Evolutionary conservation across 2,329 filamentous ascomycete genomes (phyloP).

Genomic region (Trichoderma citrinoviride): DNA sequence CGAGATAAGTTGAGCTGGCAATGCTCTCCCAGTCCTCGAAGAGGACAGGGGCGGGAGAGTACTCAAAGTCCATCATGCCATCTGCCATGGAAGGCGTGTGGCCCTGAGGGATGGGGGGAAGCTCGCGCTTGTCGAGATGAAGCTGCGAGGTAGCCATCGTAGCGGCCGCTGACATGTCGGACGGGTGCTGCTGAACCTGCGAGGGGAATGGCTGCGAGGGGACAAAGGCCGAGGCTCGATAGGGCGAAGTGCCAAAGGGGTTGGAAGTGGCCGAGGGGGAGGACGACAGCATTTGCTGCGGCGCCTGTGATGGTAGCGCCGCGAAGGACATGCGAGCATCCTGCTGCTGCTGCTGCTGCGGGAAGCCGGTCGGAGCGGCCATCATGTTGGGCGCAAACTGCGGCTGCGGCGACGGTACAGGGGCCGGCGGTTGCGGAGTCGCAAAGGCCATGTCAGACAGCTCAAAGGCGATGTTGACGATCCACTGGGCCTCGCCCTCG

Average conservation of each 20-base stretch:
- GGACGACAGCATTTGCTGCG: constrained; percentile 16
- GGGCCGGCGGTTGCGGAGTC: constrained; percentile 23
- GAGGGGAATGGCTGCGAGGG: constrained; percentile 29
- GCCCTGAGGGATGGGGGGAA: constrained; percentile 33
- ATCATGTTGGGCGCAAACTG: constrained; percentile 21
- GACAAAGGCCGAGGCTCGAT: constrained; percentile 27
- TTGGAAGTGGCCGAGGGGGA: constrained; percentile 32
- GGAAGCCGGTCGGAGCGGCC: constrained; percentile 3
- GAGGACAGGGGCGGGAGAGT: constrained; percentile 38
- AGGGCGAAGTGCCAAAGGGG: constrained; percentile 28
- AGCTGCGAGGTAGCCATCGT: constrained; percentile 31
- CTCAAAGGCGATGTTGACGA: constrained; percentile 59
- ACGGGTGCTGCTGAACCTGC: constrained; percentile 33
- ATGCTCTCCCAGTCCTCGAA: constrained; percentile 46
- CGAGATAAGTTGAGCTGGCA: constrained; percentile 36
- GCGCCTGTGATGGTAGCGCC: constrained; percentile 35
- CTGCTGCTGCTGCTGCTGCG: constrained; percentile 8
- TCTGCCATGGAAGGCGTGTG: constrained; percentile 30
- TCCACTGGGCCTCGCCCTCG: constrained; percentile 54
- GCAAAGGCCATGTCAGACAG: constrained; percentile 49
- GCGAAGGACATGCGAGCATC: constrained; percentile 34
- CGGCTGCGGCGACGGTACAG: constrained; percentile 24
- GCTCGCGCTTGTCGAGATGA: constrained; percentile 38
- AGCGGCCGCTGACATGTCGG: constrained; percentile 36
- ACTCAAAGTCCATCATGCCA: constrained; percentile 45